Evolutionary conservation across 257 asterid genomes (phyloP), one percentile per base, ranked within the genome.

Genomic region (Solanum etuberosum): DNA sequence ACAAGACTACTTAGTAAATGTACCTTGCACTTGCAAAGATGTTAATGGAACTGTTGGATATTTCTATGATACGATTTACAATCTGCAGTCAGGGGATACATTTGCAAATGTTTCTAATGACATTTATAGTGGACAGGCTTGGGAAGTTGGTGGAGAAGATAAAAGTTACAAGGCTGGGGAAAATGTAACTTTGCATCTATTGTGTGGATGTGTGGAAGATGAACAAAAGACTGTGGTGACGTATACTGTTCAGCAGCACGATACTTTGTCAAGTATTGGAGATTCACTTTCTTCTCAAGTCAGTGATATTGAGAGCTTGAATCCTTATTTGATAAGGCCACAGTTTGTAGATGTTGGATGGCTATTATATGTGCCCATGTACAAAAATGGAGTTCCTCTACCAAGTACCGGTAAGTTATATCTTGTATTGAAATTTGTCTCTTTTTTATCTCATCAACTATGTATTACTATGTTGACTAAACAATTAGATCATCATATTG

Each of bases 171-270:
- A 23, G 4, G 40, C 88, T 1, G 91, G 91, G 25, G 81, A 6
- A 7, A 73, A 85, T 1, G 91, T 90, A 71, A 89, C 82, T 20
- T 78, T 94, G 72, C 90, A 94, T 89, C 91, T 93, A 4, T n/a
- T 94, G 48, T 94, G 98, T 87, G 98, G 98, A 27, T 94, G 96
- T 88, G 89, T 90, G 16, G 96, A 89, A 16, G 78, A 82, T n/a
- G 92, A 89, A 3, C 34, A 91, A 5, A 88, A 90, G 76, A 86
- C 88, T 31, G 93, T 94, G 88, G 95, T 93, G 85, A 94, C 93
- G 4, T 94, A 94, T 83, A 90, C 93, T 14, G 96, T 94, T 72
- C 94, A 93, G 88, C 81, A 87, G 16, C 86, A 31, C 0, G 98
- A 94, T 87, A 94, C 94, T 1, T 31, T 93, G 34, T 89, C 93